A percentile compares a stretch with the other conserved stretches of the same genome.
phyloP scores from a whole-genome alignment of 306 rosid genomes.

The Aeschynomene evenia region DNA sequence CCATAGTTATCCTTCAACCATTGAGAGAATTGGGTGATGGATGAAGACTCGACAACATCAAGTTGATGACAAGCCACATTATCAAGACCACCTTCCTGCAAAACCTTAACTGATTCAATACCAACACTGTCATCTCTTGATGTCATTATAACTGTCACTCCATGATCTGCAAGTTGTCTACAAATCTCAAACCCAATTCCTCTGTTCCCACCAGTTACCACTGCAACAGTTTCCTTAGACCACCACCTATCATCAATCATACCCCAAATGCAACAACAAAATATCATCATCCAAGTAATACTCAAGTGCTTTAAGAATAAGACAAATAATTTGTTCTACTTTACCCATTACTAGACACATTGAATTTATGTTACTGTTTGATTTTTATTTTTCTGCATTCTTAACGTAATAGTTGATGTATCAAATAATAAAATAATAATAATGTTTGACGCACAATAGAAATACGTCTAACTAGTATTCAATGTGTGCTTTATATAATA shows the following conservation, averaged over 20 bases:
- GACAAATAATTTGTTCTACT: no score
- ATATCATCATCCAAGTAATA: no score
- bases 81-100: slow-evolving; percentile 88
- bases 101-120: slow-evolving; percentile 75
- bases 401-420: no score
- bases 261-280: neutral
- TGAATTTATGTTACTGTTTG: no score
- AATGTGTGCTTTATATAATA: no score
- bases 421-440: no score
- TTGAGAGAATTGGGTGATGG: slow-evolving; percentile 55
- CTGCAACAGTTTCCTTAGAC: slow-evolving; percentile 84
- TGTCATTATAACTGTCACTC: slow-evolving; percentile 72
- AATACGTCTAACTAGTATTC: no score
- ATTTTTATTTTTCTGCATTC: no score
- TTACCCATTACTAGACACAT: no score
- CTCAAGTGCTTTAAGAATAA: no score
- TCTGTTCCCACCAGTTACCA: slow-evolving; percentile 93
- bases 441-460: no score
- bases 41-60: slow-evolving; percentile 67
- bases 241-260: slow-evolving; percentile 19
- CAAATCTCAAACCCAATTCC: slow-evolving; percentile 93
- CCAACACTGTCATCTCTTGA: slow-evolving; percentile 83
- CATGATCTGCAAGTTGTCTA: slow-evolving; percentile 80
- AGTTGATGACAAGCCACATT: slow-evolving; percentile 75
- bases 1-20: slow-evolving; percentile 80